Conservation (phyloP, 352 stramenopile genomes). For the Globisporangium sylvaticum region DNA sequence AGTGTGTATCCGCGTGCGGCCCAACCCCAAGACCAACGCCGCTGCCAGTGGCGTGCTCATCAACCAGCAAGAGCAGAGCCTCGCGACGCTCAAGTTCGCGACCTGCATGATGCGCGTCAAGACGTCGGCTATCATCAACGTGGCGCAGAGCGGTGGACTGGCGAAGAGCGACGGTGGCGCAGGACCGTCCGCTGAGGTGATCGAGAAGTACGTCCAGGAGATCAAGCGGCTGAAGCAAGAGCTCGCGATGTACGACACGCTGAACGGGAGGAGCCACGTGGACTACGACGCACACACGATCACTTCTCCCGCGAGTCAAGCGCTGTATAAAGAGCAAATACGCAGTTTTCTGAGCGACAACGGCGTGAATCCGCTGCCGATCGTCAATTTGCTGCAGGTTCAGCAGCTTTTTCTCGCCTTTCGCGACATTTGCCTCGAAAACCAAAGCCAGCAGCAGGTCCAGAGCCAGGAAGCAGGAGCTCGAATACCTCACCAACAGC, state of each 20-base stretch:
- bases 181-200: conserved; percentile 1
- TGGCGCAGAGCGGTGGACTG: conserved; percentile 18
- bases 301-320: conserved; percentile 13
- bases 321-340: conserved; percentile 22
- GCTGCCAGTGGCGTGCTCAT: conserved; percentile 30
- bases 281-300: conserved; percentile 28
- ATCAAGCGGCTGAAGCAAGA: conserved; percentile 54
- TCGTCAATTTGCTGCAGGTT: conserved; percentile 47
- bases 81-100: conserved; percentile 91
- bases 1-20: conserved; percentile 65
- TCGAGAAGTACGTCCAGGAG: conserved; percentile 38
- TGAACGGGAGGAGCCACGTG: conserved; percentile 37
- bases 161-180: conserved; percentile 16
- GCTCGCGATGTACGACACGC: conserved; percentile 56
- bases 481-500: conserved; percentile 5
- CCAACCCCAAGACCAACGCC: conserved; percentile 12
- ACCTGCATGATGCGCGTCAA: conserved; percentile 86
- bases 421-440: conserved; percentile 37
- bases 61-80: conserved; percentile 54
- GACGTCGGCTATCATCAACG: conserved; percentile 69
- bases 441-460: not conserved
- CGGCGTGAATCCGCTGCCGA: conserved; percentile 17
- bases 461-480: not conserved
- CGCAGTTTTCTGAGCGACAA: conserved; percentile 35
- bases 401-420: conserved; percentile 42